phyloP scores from a whole-genome alignment of 1,139 yeast genomes.

The Fermentozyma sake region DNA sequence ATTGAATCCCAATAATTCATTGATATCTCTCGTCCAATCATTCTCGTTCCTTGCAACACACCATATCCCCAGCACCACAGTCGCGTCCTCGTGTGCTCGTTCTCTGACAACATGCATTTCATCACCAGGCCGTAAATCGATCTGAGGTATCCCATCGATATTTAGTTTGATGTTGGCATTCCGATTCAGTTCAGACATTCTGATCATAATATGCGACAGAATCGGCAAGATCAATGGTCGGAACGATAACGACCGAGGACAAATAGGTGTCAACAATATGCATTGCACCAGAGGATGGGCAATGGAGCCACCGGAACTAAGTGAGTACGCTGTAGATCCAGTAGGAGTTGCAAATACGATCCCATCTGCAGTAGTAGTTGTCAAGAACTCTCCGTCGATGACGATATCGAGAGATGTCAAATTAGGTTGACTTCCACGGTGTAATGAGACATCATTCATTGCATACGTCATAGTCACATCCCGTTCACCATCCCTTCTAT shows the following conservation, averaged over 20 bases:
- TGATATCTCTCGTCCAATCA: constrained; percentile 90
- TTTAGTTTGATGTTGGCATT: constrained; percentile 50
- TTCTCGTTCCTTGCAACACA: constrained; percentile 78
- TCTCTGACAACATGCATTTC: constrained; percentile 61
- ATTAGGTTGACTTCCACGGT: constrained; percentile 86
- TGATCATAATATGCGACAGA: constrained; percentile 62
- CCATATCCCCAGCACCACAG: constrained; percentile 57
- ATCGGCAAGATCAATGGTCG: constrained; percentile 81
- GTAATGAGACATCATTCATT: constrained; percentile 86
- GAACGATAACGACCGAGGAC: constrained; percentile 83
- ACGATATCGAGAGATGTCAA: constrained; percentile 75
- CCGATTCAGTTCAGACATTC: constrained; percentile 49
- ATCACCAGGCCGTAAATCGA: constrained; percentile 68
- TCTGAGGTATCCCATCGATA: constrained; percentile 78
- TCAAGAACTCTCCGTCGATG: constrained; percentile 76
- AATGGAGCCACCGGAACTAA: constrained; percentile 88
- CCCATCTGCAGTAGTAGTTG: constrained; percentile 92
- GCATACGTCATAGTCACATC: constrained; percentile 50
- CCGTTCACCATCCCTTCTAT: constrained; percentile 6
- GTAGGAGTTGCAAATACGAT: constrained; percentile 84
- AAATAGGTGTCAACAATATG: constrained; percentile 79
- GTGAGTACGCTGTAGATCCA: constrained; percentile 90
- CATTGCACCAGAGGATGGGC: constrained; percentile 87
- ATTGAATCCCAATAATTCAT: constrained; percentile 84
- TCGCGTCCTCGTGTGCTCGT: constrained; percentile 8